A percentile compares a stretch with the other conserved stretches of the same genome.
These are phyloP conservation scores for Sarocladium kiliense DNA, from an alignment of 2,329 filamentous ascomycete species.

Conservation along the genomic window DNA sequence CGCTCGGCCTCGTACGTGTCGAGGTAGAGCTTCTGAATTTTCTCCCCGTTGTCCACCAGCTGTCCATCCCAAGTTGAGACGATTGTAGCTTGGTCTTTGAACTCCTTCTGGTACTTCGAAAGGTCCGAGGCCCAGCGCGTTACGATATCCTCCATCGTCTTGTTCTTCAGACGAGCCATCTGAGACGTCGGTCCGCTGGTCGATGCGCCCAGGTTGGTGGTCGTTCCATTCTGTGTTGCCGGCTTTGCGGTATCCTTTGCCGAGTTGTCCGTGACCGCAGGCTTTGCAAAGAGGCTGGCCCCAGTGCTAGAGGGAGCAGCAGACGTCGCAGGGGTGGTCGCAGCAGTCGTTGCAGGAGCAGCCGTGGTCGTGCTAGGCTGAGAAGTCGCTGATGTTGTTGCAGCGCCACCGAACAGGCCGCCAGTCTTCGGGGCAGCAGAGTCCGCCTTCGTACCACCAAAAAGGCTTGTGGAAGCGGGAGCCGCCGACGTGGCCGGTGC, in stretches of 20 bases:
- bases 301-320: slow-evolving; percentile 10
- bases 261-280: slow-evolving; percentile 4
- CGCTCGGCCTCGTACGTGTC: slow-evolving; percentile 92
- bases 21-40: slow-evolving; percentile 88
- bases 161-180: slow-evolving; percentile 90
- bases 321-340: slow-evolving; percentile 11
- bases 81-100: slow-evolving; percentile 82
- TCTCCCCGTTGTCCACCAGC: slow-evolving; percentile 88
- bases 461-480: slow-evolving; percentile 18
- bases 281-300: slow-evolving; percentile 11
- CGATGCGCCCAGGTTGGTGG: slow-evolving; percentile 57
- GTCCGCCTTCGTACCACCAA: slow-evolving; percentile 17
- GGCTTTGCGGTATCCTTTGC: not conserved
- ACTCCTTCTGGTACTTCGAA: slow-evolving; percentile 94
- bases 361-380: slow-evolving; percentile 14
- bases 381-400: slow-evolving; percentile 13
- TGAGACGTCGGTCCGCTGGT: slow-evolving; percentile 78
- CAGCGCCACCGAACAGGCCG: slow-evolving; percentile 24
- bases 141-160: slow-evolving; percentile 98
- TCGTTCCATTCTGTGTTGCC: slow-evolving; percentile 11
- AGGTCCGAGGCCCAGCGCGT: slow-evolving; percentile 94
- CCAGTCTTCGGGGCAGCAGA: slow-evolving; percentile 20
- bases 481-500: slow-evolving; percentile 26
- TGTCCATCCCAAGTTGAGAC: slow-evolving; percentile 89
- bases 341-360: slow-evolving; percentile 9